phyloP scores from a whole-genome alignment of 176 grass and related monocot genomes.

The Echinochloa phyllopogon region DNA sequence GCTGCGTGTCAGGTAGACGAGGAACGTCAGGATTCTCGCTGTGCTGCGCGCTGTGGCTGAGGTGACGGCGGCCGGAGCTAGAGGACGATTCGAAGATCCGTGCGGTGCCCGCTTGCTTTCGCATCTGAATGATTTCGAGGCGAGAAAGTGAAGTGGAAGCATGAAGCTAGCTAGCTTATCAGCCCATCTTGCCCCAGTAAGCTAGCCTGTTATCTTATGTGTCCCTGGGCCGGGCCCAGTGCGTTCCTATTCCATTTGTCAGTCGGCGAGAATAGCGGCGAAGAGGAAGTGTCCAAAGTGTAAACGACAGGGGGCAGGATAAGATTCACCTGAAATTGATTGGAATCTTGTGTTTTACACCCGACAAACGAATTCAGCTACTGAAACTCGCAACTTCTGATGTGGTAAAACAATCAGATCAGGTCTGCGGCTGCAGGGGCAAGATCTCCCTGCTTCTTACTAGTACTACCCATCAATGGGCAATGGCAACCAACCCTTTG shows the following conservation, averaged over 20 bases:
- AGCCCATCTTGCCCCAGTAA: too few relatives aligned
- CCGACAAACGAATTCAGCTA: neutral
- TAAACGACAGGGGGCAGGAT: neutral
- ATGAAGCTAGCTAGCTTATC: neutral
- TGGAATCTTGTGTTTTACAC: constrained; percentile 11
- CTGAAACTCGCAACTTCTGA: neutral
- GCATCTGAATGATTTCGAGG: too few relatives aligned
- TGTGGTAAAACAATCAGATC: constrained; percentile 17
- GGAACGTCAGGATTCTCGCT: neutral
- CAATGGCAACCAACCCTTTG: neutral
- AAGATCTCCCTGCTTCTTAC: neutral
- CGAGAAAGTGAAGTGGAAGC: neutral
- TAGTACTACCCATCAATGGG: neutral
- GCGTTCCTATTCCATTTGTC: neutral
- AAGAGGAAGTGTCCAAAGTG: neutral
- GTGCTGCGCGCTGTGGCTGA: neutral
- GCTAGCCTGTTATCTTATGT: neutral
- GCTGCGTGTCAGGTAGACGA: neutral
- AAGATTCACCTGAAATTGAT: constrained; percentile 8
- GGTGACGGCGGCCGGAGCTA: neutral
- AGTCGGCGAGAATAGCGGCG: neutral
- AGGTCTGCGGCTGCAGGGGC: neutral
- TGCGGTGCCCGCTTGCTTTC: neutral
- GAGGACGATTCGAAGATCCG: neutral
- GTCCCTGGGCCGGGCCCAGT: neutral